Percentiles rank a stretch among this genome's conserved stretches.
phyloP scores from a whole-genome alignment of 1,139 yeast species.

The Yamadazyma jaroonii region DNA sequence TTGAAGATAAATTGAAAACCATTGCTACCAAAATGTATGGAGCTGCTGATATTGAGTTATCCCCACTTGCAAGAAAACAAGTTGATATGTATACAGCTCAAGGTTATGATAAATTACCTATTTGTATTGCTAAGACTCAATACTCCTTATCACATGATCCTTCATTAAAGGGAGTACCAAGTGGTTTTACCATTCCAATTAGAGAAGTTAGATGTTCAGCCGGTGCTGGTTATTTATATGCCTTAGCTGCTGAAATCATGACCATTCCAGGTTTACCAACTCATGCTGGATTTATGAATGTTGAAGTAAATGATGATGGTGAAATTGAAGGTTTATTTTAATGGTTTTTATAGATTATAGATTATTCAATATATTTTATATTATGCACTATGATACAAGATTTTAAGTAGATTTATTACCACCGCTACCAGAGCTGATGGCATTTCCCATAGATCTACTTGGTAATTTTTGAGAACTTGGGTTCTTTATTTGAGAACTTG shows the following conservation, averaged over 20 bases:
- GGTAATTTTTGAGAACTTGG: slow-evolving; percentile 1
- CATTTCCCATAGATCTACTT: slow-evolving; percentile 6
- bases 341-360: slow-evolving; percentile 2
- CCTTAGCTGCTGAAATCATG: slow-evolving; percentile 79
- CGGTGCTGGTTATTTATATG: slow-evolving; percentile 82
- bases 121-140: slow-evolving; percentile 83
- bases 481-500: neutral
- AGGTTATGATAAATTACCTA: slow-evolving; percentile 73
- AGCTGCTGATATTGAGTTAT: slow-evolving; percentile 64
- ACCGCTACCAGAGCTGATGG: slow-evolving; percentile 10
- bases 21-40: slow-evolving; percentile 78
- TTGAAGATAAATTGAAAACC: slow-evolving; percentile 60
- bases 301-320: slow-evolving; percentile 75
- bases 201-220: slow-evolving; percentile 78
- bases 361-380: no score
- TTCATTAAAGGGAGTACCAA: slow-evolving; percentile 77
- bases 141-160: slow-evolving; percentile 82
- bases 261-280: slow-evolving; percentile 85
- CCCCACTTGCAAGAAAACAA: slow-evolving; percentile 64
- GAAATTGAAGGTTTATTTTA: slow-evolving; percentile 77
- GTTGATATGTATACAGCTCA: slow-evolving; percentile 64
- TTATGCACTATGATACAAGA: slow-evolving; percentile 8
- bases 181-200: slow-evolving; percentile 74
- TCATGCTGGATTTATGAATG: slow-evolving; percentile 82
- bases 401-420: slow-evolving; percentile 3